These are phyloP conservation scores for Coemansia sp. DNA, from an alignment of 192 early-diverging fungal species.

Conservation along the genomic window DNA sequence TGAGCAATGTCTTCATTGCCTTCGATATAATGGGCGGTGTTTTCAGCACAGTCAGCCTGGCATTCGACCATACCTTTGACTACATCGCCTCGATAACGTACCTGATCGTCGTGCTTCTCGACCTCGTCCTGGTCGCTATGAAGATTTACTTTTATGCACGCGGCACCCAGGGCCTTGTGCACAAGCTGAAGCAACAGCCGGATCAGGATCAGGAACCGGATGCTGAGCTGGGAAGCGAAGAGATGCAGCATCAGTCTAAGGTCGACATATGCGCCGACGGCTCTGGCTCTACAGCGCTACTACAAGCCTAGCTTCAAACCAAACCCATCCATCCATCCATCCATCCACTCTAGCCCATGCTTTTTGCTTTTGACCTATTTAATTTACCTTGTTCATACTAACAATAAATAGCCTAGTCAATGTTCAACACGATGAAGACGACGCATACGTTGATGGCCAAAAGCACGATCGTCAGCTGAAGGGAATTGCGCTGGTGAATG, in stretches of 20 bases:
- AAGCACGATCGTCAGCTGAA: slow-evolving; percentile 13
- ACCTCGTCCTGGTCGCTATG: slow-evolving; percentile 37
- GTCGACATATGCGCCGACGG: not conserved
- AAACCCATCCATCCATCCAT: too few species aligned
- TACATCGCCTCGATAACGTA: slow-evolving; percentile 52
- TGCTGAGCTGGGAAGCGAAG: not conserved
- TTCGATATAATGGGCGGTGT: slow-evolving; percentile 42
- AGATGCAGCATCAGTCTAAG: not conserved
- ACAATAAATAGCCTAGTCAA: too few species aligned
- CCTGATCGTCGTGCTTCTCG: slow-evolving; percentile 44
- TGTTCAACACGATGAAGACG: slow-evolving; percentile 24
- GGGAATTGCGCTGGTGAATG: slow-evolving; percentile 19
- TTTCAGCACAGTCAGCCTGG: slow-evolving; percentile 50
- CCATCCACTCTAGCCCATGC: too few species aligned
- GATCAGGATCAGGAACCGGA: not conserved
- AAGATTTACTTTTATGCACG: slow-evolving; percentile 39
- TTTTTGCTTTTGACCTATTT: too few species aligned
- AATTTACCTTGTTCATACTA: too few species aligned
- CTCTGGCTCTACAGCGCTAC: too few species aligned
- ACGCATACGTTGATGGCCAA: not conserved
- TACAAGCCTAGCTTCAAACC: too few species aligned
- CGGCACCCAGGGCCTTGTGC: slow-evolving; percentile 27
- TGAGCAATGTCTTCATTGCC: slow-evolving; percentile 48
- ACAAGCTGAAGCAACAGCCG: slow-evolving; percentile 1
- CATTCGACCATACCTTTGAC: slow-evolving; percentile 48